Percentiles rank a stretch among this genome's conserved stretches.
Conservation (phyloP, 192 early-diverging fungal species). For the Backusella tarrabulga region DNA sequence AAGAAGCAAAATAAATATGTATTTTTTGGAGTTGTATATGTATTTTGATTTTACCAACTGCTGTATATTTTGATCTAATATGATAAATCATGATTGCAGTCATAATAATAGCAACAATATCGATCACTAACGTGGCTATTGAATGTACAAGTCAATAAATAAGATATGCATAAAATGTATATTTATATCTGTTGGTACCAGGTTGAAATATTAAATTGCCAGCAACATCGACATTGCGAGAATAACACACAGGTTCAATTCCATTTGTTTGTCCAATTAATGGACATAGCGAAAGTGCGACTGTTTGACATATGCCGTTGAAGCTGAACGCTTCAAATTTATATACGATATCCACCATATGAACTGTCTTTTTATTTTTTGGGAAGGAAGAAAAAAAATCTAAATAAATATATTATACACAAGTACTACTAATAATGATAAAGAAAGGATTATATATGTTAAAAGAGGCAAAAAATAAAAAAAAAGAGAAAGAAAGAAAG, state of each 20-base stretch:
- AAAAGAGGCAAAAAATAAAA: too few species aligned
- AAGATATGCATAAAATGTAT: neutral
- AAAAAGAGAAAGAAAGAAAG: neutral
- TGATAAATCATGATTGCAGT: conserved; percentile 98
- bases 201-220: conserved; percentile 91
- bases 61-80: conserved; percentile 97
- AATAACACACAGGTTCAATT: conserved; percentile 90
- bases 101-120: conserved; percentile 93
- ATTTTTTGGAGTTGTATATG: neutral
- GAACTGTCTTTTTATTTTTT: neutral
- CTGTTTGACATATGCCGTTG: conserved; percentile 82
- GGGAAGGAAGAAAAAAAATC: neutral
- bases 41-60: conserved; percentile 67
- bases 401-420: neutral
- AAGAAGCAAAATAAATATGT: neutral
- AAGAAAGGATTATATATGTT: too few species aligned
- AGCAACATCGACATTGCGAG: conserved; percentile 89
- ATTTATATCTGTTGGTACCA: conserved; percentile 36
- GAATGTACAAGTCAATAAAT: neutral
- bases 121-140: conserved; percentile 87
- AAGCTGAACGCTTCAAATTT: conserved; percentile 77
- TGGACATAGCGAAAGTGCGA: conserved; percentile 88
- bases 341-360: conserved; percentile 34
- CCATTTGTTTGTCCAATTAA: conserved; percentile 74
- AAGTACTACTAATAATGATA: neutral